Conservation (phyloP, 1,284 basidiomycete species). For the Apiotrichum mycotoxinovorans region DNA sequence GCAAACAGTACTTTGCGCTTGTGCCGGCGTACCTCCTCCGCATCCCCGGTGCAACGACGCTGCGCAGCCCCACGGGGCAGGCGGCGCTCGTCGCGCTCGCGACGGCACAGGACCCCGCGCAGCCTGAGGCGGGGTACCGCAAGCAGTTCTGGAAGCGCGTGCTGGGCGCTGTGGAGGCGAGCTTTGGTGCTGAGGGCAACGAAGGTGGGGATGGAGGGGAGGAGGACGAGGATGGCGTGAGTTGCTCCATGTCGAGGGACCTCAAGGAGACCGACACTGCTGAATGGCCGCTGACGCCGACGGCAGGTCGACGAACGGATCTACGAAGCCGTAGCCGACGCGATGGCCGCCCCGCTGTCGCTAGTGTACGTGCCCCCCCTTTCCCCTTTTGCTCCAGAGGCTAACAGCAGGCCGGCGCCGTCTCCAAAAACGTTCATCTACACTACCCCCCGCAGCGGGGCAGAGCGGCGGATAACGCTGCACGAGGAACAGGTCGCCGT, state of each 20-base stretch:
- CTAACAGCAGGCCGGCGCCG: constrained; percentile 30
- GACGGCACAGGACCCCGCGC: constrained; percentile 5
- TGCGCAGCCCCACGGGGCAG: constrained; percentile 27
- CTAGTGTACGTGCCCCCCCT: constrained; percentile 4
- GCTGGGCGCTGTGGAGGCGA: constrained; percentile 28
- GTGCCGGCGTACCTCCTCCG: constrained; percentile 38
- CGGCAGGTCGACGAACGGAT: constrained; percentile 42
- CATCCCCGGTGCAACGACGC: constrained; percentile 19
- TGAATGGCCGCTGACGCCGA: constrained; percentile 1
- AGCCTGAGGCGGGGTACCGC: constrained; percentile 34
- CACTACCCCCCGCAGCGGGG: constrained; percentile 7
- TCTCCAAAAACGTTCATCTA: constrained; percentile 51
- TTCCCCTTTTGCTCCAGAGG: background rate
- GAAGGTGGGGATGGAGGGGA: too few relatives aligned
- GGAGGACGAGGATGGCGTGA: constrained; percentile 25
- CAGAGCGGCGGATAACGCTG: constrained; percentile 37
- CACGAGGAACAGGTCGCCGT: constrained; percentile 50
- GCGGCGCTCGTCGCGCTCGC: constrained; percentile 15
- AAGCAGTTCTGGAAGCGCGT: constrained; percentile 36
- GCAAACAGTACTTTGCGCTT: constrained; percentile 41
- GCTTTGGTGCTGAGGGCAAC: constrained; percentile 3
- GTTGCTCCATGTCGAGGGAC: background rate
- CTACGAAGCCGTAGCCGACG: constrained; percentile 35
- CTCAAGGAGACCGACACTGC: too few relatives aligned
- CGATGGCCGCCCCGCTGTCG: constrained; percentile 28